A percentile compares a stretch with the other conserved stretches of the same genome.
Evolutionary conservation across 2,329 filamentous ascomycete species (phyloP).

Genomic region (Penicillium hordei): DNA sequence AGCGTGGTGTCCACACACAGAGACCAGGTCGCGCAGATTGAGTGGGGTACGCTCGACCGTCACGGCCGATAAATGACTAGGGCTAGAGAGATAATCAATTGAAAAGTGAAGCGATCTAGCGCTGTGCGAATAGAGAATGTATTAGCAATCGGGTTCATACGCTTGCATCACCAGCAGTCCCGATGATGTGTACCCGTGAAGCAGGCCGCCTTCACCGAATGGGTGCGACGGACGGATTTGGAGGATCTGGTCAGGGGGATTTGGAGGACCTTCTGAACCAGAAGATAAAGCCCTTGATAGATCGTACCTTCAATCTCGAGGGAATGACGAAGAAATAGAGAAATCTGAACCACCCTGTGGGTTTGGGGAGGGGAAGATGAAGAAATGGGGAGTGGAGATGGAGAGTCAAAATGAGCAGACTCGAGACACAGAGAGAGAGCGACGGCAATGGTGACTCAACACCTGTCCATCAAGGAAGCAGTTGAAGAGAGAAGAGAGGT

Average conservation of each 20-base stretch:
- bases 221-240: conserved; percentile 1
- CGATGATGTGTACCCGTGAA: conserved; percentile 21
- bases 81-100: conserved; percentile 2
- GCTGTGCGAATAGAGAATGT: conserved; percentile 15
- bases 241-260: background rate
- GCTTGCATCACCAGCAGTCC: conserved; percentile 22
- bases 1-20: conserved; percentile 22
- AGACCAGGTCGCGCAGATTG: conserved; percentile 16
- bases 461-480: conserved; percentile 24
- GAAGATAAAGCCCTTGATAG: background rate
- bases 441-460: conserved; percentile 19
- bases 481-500: conserved; percentile 17
- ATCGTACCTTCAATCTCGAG: conserved; percentile 36
- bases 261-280: background rate
- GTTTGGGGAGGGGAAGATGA: conserved; percentile 16
- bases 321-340: conserved; percentile 32
- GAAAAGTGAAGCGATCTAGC: conserved; percentile 21
- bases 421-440: background rate
- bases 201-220: conserved; percentile 13
- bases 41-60: conserved; percentile 10
- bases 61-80: conserved; percentile 2
- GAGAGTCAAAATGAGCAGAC: conserved; percentile 19
- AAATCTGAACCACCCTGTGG: conserved; percentile 18
- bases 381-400: conserved; percentile 15
- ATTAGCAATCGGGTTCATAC: conserved; percentile 19